Conservation (phyloP, 2,329 filamentous ascomycete species). For the Sporothrix dimorphospora region DNA sequence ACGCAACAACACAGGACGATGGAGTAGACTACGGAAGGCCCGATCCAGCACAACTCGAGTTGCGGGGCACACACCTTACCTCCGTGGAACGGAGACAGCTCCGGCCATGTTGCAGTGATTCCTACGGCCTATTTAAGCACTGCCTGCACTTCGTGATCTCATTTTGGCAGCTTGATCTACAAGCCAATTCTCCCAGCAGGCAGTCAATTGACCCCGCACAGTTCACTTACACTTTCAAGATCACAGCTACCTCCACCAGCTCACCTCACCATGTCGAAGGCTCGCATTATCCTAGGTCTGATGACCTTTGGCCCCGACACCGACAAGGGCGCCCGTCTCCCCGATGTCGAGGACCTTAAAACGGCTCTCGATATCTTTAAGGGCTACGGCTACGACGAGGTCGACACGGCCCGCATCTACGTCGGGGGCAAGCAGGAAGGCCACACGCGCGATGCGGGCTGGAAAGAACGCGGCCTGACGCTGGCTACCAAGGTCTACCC, state of each 20-base stretch:
- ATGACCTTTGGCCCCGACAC: slow-evolving; percentile 80
- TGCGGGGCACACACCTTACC: not conserved
- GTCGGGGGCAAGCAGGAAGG: slow-evolving; percentile 74
- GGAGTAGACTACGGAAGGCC: slow-evolving; percentile 6
- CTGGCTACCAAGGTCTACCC: slow-evolving; percentile 82
- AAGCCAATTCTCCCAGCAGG: not conserved
- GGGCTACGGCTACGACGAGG: slow-evolving; percentile 76
- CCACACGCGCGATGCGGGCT: slow-evolving; percentile 73
- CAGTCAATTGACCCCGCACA: not conserved
- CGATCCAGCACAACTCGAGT: not conserved
- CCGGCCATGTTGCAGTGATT: not conserved
- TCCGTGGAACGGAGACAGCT: not conserved
- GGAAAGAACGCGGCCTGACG: slow-evolving; percentile 77
- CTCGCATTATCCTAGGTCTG: slow-evolving; percentile 71
- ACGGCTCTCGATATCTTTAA: slow-evolving; percentile 75
- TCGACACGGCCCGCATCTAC: slow-evolving; percentile 82
- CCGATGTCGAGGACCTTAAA: slow-evolving; percentile 66
- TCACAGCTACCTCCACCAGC: not conserved
- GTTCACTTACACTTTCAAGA: not conserved
- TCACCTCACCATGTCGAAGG: not conserved
- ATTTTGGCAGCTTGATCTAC: not conserved
- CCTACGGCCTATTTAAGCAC: not conserved
- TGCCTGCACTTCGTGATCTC: not conserved
- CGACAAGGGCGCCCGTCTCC: slow-evolving; percentile 69
- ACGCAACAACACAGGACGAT: not conserved